These are phyloP conservation scores for Dioscorea dumetorum DNA, from an alignment of 106 monocot species.

Conservation along the genomic window DNA sequence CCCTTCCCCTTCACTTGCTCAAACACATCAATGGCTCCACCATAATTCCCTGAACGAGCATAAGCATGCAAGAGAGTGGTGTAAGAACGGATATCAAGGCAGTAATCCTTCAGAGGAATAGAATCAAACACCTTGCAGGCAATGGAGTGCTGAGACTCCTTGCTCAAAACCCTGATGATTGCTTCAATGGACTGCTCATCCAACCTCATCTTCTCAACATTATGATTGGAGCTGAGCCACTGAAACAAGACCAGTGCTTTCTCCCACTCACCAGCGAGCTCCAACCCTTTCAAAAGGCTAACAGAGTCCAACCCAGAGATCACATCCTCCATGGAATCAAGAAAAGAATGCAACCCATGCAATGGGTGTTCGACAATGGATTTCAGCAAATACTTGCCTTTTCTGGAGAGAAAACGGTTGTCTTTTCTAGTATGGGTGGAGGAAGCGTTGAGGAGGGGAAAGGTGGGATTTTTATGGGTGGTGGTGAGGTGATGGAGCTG, in stretches of 20 bases:
- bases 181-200: slow-evolving; percentile 48
- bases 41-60: slow-evolving; percentile 29
- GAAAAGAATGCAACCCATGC: slow-evolving; percentile 12
- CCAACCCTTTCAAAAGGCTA: slow-evolving; percentile 41
- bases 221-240: slow-evolving; percentile 28
- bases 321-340: slow-evolving; percentile 26
- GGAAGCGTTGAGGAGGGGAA: slow-evolving; percentile 1
- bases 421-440: background rate
- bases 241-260: slow-evolving; percentile 48
- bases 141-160: slow-evolving; percentile 46
- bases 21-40: slow-evolving; percentile 49
- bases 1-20: slow-evolving; percentile 44
- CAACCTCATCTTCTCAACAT: slow-evolving; percentile 13
- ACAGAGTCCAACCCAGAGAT: slow-evolving; percentile 28
- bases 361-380: slow-evolving; percentile 30
- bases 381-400: slow-evolving; percentile 45
- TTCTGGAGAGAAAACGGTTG: slow-evolving; percentile 44
- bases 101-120: slow-evolving; percentile 42
- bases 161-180: slow-evolving; percentile 37
- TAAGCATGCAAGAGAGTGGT: slow-evolving; percentile 69
- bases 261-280: slow-evolving; percentile 45
- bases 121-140: slow-evolving; percentile 55
- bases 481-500: slow-evolving; percentile 33
- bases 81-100: slow-evolving; percentile 70
- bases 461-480: slow-evolving; percentile 1